Percentiles rank a stretch among this genome's conserved stretches.
phyloP scores from a whole-genome alignment of 2,329 filamentous ascomycete species.

The Raffaelea deltoideospora region DNA sequence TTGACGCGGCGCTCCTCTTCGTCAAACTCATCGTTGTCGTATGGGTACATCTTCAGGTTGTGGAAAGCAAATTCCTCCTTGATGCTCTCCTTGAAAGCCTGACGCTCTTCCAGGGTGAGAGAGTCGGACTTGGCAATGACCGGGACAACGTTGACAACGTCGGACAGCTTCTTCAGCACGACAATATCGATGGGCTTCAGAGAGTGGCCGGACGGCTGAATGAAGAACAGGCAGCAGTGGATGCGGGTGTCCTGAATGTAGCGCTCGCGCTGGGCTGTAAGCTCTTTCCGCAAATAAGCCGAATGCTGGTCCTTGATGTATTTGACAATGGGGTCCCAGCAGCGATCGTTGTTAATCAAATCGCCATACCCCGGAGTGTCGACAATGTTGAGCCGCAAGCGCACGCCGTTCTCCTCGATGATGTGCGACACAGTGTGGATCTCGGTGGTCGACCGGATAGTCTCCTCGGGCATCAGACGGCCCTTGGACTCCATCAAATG shows the following conservation, averaged over 20 bases:
- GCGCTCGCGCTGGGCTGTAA: conserved; percentile 95
- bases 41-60: conserved; percentile 99
- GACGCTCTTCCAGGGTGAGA: conserved; percentile 86
- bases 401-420: conserved; percentile 98
- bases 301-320: conserved; percentile 99
- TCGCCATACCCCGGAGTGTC: conserved; percentile 98
- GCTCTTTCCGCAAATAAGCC: conserved; percentile 96
- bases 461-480: conserved; percentile 80
- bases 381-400: conserved; percentile 94
- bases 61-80: conserved; percentile 99
- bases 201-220: conserved; percentile 93
- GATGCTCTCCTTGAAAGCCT: conserved; percentile 96
- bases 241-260: conserved; percentile 99
- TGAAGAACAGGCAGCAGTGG: conserved; percentile 99
- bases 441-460: conserved; percentile 88
- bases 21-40: conserved; percentile 98
- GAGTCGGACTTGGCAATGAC: conserved; percentile 98
- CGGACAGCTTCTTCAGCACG: conserved; percentile 96
- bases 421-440: conserved; percentile 97
- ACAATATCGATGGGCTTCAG: conserved; percentile 99
- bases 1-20: conserved; percentile 91
- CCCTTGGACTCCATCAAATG: conserved; percentile 99
- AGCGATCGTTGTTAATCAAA: conserved; percentile 98
- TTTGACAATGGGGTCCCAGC: conserved; percentile 99
- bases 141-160: conserved; percentile 97